Percentiles rank a stretch among this genome's conserved stretches.
These are phyloP conservation scores for Vachellia collinsii DNA, from an alignment of 306 rosid species.

Conservation along the genomic window DNA sequence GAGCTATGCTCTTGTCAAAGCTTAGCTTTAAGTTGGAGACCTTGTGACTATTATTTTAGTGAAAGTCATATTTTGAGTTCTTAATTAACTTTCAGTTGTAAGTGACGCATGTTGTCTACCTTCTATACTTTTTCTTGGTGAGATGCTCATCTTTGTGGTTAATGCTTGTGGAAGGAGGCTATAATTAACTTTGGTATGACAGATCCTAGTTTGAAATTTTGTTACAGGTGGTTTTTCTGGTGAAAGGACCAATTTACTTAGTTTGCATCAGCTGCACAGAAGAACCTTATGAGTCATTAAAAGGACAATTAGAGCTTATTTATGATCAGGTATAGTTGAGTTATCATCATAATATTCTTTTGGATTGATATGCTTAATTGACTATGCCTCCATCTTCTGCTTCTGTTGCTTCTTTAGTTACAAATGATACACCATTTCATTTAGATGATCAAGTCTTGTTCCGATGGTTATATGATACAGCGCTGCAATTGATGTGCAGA, in stretches of 20 bases:
- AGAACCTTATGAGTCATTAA: conserved; percentile 89
- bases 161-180: neutral
- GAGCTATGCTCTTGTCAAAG: neutral
- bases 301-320: conserved; percentile 87
- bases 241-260: conserved; percentile 96
- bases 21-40: neutral
- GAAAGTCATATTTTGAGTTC: neutral
- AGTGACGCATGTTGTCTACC: conserved; percentile 7
- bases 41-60: neutral
- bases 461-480: conserved; percentile 30
- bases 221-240: conserved; percentile 88
- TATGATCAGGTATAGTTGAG: conserved; percentile 83
- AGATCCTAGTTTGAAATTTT: conserved; percentile 26
- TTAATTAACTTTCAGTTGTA: conserved; percentile 3
- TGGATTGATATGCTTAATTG: conserved; percentile 20
- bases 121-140: neutral
- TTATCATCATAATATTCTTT: neutral
- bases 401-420: conserved; percentile 27
- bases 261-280: conserved; percentile 98
- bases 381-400: neutral
- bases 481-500: conserved; percentile 60
- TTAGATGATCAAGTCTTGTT: conserved; percentile 25
- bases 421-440: conserved; percentile 31
- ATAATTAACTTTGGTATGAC: neutral
- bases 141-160: conserved; percentile 22